These are phyloP conservation scores for Oryza meyeriana DNA, from an alignment of 176 grass and related monocot species.

Conservation along the genomic window DNA sequence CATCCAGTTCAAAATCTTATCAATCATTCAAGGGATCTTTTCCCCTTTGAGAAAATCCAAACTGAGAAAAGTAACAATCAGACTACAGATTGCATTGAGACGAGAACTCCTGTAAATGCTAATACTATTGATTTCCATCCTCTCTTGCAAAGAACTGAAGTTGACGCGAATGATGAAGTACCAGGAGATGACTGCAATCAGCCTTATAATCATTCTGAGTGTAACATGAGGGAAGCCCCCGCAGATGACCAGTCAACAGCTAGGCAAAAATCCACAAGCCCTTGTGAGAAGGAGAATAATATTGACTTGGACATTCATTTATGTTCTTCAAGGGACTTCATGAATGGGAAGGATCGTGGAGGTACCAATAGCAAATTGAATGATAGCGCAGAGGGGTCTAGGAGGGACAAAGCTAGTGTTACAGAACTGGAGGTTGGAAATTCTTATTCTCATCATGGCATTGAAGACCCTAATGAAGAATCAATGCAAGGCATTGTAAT, in stretches of 20 bases:
- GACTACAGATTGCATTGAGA: constrained; percentile 22
- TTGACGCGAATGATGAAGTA: constrained; percentile 31
- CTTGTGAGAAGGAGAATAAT: constrained; percentile 49
- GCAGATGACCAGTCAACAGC: constrained; percentile 30
- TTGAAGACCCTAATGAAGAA: constrained; percentile 55
- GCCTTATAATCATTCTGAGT: constrained; percentile 31
- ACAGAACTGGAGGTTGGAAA: constrained; percentile 33
- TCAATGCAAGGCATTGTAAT: constrained; percentile 76
- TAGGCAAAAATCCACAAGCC: constrained; percentile 33
- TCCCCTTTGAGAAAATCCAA: constrained; percentile 45
- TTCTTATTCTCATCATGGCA: constrained; percentile 33
- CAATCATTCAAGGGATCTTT: constrained; percentile 43
- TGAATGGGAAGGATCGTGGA: constrained; percentile 26
- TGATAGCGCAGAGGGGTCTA: constrained; percentile 28
- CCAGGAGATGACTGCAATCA: constrained; percentile 26
- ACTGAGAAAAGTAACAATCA: constrained; percentile 41
- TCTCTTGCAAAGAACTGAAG: constrained; percentile 70
- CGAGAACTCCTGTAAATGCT: constrained; percentile 45
- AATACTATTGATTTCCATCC: constrained; percentile 83
- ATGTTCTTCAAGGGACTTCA: constrained; percentile 46
- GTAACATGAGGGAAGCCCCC: constrained; percentile 32
- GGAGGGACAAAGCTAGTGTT: constrained; percentile 29
- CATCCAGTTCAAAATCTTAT: constrained; percentile 38
- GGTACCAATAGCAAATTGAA: constrained; percentile 18
- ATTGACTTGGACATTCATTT: constrained; percentile 82